These are phyloP conservation scores for Trametes coccinea DNA, from an alignment of 768 basidiomycete genomes.

Conservation along the genomic window DNA sequence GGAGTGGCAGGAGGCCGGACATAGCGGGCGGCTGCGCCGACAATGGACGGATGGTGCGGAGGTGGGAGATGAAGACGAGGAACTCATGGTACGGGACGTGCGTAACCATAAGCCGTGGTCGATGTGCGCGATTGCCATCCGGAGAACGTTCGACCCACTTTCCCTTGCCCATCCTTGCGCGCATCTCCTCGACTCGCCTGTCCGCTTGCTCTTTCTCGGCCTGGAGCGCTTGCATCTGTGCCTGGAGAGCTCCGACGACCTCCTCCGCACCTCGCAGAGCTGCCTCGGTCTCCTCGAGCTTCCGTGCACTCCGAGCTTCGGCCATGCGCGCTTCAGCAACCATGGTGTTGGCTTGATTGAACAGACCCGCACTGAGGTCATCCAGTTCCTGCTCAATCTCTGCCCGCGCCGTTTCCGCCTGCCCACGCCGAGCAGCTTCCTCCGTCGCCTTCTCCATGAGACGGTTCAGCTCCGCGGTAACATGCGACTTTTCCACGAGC, in stretches of 20 bases:
- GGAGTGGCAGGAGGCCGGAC: conserved; percentile 70
- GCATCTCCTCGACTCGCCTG: conserved; percentile 49
- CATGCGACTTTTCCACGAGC: conserved; percentile 88
- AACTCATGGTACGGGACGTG: conserved; percentile 84
- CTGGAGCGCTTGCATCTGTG: conserved; percentile 76
- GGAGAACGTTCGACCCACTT: conserved; percentile 58
- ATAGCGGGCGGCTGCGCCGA: conserved; percentile 65
- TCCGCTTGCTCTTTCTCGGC: conserved; percentile 67
- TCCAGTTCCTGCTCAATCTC: conserved; percentile 94
- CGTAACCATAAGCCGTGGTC: conserved; percentile 55
- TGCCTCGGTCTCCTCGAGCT: conserved; percentile 73
- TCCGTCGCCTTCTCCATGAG: conserved; percentile 95
- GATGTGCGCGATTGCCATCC: conserved; percentile 26
- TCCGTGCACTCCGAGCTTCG: conserved; percentile 67
- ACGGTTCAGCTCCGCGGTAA: conserved; percentile 87
- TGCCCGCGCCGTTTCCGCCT: conserved; percentile 79
- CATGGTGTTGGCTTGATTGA: conserved; percentile 95
- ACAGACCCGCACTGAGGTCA: conserved; percentile 87
- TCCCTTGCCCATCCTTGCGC: conserved; percentile 60
- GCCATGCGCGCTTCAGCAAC: conserved; percentile 87
- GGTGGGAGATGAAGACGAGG: conserved; percentile 70
- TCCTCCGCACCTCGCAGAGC: conserved; percentile 85
- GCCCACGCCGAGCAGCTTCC: conserved; percentile 87
- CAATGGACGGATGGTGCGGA: conserved; percentile 68
- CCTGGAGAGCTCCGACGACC: conserved; percentile 80